Percentiles rank a stretch among this genome's conserved stretches.
Conservation (phyloP, 768 basidiomycete genomes). For the Boletus reticulatus region DNA sequence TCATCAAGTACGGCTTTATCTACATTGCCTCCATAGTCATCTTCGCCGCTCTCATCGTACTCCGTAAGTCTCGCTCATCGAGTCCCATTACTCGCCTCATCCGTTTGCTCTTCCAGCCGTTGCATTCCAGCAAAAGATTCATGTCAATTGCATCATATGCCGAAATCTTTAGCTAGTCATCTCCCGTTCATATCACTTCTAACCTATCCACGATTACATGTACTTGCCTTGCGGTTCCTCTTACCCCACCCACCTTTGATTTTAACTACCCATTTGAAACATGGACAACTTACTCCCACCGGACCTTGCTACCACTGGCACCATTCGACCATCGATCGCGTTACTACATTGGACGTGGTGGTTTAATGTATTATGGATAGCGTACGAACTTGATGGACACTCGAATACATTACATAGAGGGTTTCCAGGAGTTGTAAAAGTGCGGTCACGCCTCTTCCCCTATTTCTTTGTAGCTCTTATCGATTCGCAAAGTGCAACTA, state of each 20-base stretch:
- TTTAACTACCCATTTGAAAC: slow-evolving; percentile 1
- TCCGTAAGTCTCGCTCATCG: slow-evolving; percentile 56
- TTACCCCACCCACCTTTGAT: background rate
- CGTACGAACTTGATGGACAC: slow-evolving; percentile 19
- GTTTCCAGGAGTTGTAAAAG: background rate
- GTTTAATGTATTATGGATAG: slow-evolving; percentile 23
- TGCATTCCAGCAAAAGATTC: slow-evolving; percentile 57
- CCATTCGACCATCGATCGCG: slow-evolving; percentile 5
- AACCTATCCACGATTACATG: slow-evolving; percentile 30
- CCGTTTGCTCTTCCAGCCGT: slow-evolving; percentile 41
- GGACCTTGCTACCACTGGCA: slow-evolving; percentile 15
- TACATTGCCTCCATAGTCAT: slow-evolving; percentile 66
- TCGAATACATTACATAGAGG: slow-evolving; percentile 6
- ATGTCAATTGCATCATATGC: slow-evolving; percentile 65
- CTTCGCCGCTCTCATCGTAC: slow-evolving; percentile 73
- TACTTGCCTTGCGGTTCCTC: slow-evolving; percentile 17
- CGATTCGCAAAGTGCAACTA: too few species aligned
- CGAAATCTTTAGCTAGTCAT: slow-evolving; percentile 56
- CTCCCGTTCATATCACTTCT: slow-evolving; percentile 23
- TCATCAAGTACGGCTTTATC: slow-evolving; percentile 79
- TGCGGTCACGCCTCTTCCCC: background rate
- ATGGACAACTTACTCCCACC: slow-evolving; percentile 10
- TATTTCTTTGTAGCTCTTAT: too few species aligned
- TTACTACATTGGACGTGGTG: slow-evolving; percentile 16
- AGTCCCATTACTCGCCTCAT: slow-evolving; percentile 7